Conservation (phyloP, 1,284 basidiomycete genomes). For the Xerocomus nothofagi region DNA sequence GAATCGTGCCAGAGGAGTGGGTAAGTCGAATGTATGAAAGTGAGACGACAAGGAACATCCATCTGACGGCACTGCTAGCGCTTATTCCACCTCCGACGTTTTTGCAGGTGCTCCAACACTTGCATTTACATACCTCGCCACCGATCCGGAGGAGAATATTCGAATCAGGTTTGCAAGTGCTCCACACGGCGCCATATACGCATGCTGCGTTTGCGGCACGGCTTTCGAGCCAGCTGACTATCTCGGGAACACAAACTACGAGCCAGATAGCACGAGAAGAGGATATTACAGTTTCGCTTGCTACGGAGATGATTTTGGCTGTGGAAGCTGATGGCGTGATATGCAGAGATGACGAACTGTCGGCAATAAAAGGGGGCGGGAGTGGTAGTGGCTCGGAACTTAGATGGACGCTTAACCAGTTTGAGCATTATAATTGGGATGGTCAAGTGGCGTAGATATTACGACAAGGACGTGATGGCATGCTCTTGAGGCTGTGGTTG, state of each 20-base stretch:
- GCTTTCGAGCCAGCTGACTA: conserved; percentile 53
- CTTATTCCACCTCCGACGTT: conserved; percentile 88
- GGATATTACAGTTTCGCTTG: conserved; percentile 67
- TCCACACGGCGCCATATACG: conserved; percentile 81
- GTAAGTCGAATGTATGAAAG: conserved; percentile 47
- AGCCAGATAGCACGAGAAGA: conserved; percentile 71
- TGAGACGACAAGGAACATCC: neutral
- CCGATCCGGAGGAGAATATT: conserved; percentile 71
- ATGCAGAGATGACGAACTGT: conserved; percentile 68
- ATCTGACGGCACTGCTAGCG: conserved; percentile 44
- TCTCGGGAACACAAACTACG: conserved; percentile 51
- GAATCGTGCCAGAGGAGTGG: conserved; percentile 93
- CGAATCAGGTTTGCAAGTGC: conserved; percentile 69
- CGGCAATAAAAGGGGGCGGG: conserved; percentile 40
- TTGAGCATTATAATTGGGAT: conserved; percentile 68
- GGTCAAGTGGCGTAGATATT: conserved; percentile 42
- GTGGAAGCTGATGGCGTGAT: conserved; percentile 68
- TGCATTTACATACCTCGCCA: conserved; percentile 69
- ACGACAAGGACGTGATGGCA: conserved; percentile 15
- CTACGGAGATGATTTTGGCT: conserved; percentile 71
- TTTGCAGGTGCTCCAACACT: conserved; percentile 66
- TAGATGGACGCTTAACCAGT: conserved; percentile 53
- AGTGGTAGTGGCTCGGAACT: conserved; percentile 37
- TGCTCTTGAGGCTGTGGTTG: no score
- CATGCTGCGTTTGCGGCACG: conserved; percentile 65